Base-by-base conservation (phyloP, 2,329 filamentous ascomycete genomes). In the Endocalyx cinctus region DNA sequence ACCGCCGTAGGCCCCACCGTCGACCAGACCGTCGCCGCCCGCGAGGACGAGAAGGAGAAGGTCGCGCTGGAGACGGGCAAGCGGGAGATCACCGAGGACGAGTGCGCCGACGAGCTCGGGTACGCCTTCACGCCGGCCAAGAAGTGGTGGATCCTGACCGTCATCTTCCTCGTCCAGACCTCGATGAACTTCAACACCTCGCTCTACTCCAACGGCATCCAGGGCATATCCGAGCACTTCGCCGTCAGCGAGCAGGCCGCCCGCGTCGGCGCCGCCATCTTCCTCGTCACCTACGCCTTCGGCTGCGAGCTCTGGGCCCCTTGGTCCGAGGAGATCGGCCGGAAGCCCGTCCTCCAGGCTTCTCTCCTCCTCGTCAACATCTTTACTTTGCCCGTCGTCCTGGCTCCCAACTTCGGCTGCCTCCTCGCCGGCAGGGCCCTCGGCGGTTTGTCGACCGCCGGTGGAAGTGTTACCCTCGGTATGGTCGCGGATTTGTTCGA, bases 261-360 rank as follows among this genome's bases (percentile, higher is more conserved):
- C 5, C 76, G 84, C 34, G 74, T 77, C 36, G 86, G 86, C 54
- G 83, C 84, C 38, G 82, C 84, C 63, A 76, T 88, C 42, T 92
- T 90, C 63, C 63, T 94, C 25, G 72, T 92, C 31, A 59, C 80
- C 3, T 92, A 94, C 56, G 86, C 85, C 23, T 89, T 92, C 54
- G 87, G 87, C 22, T 92, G 87, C 56, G 87, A 92, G 60, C 69
- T 92, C 0, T 92, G 87, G 87, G 87, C 87, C 0, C 87, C 87
- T 0, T 92, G 86, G 84, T 84, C 78, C 28, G 87, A 94, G 56
- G 87, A 92, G 51, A 68, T 90, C 31, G 87, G 87, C 14, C 77
- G 87, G 31, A 84, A 79, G 66, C 81, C 81, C 2, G 74, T 92
- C 35, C 68, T 90, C 15, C 86, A 90, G 66, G 61, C 72, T 16